These are phyloP conservation scores for Globisporangium canariense DNA, from an alignment of 352 stramenopile species.

Conservation along the genomic window DNA sequence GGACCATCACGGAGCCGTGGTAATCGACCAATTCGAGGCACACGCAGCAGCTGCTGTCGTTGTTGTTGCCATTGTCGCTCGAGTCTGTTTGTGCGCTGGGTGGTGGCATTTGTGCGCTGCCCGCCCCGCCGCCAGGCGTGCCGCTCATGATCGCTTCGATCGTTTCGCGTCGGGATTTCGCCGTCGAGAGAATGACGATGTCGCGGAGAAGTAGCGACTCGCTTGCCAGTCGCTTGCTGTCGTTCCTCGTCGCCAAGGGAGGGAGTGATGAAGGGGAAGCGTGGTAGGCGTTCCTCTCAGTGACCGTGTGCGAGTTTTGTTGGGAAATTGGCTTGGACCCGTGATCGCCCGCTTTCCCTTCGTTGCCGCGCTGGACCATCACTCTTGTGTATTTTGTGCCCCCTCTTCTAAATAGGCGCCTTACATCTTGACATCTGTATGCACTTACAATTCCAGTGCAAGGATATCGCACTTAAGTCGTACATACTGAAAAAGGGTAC, in stretches of 20 bases:
- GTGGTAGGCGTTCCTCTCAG: background rate
- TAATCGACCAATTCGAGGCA: slow-evolving; percentile 72
- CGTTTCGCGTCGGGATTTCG: background rate
- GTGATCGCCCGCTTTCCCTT: background rate
- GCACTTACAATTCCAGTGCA: no score
- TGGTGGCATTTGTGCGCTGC: background rate
- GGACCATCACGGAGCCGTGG: slow-evolving; percentile 52
- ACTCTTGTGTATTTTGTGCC: background rate
- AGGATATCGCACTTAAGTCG: no score
- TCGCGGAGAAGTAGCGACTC: background rate
- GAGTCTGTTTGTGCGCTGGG: background rate
- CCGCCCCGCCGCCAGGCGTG: slow-evolving; percentile 1
- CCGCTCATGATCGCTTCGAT: slow-evolving; percentile 1
- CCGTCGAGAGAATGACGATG: background rate
- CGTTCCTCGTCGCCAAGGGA: slow-evolving; percentile 1
- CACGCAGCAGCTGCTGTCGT: slow-evolving; percentile 48
- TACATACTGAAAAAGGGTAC: no score
- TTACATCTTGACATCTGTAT: no score
- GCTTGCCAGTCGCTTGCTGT: background rate
- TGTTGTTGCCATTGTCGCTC: background rate
- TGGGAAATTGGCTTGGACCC: background rate
- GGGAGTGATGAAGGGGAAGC: background rate
- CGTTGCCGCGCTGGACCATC: background rate
- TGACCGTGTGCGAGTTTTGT: background rate
- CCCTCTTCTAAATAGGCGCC: background rate